These are phyloP conservation scores for Penicillium waksmanii DNA, from an alignment of 495 filamentous ascomycete genomes.

Conservation along the genomic window DNA sequence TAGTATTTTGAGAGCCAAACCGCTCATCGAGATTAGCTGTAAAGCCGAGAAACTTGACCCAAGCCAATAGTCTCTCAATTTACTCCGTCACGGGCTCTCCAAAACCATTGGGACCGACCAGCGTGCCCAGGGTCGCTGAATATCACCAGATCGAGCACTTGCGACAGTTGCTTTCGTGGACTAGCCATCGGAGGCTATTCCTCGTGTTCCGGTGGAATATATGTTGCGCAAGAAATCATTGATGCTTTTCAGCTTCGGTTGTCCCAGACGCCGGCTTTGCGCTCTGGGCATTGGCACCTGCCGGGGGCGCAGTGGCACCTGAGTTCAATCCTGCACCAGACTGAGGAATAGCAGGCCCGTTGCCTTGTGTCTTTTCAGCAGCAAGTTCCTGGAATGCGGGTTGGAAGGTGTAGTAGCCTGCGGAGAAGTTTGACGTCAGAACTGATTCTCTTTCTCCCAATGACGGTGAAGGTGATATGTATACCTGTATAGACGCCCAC, in stretches of 20 bases:
- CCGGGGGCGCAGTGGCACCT: neutral
- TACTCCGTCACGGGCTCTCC: neutral
- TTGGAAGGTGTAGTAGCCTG: constrained; percentile 39
- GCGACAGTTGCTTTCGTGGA: neutral
- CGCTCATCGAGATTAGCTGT: too few relatives aligned
- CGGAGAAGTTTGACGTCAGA: constrained; percentile 25
- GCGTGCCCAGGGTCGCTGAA: neutral
- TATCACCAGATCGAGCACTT: neutral
- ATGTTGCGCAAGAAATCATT: neutral
- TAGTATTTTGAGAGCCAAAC: too few relatives aligned
- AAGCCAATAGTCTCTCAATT: neutral
- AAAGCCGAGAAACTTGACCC: neutral
- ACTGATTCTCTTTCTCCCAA: neutral
- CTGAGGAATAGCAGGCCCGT: constrained; percentile 5
- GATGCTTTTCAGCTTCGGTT: neutral
- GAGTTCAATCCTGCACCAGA: neutral
- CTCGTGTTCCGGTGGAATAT: neutral
- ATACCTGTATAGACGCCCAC: constrained; percentile 47
- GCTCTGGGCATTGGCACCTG: neutral
- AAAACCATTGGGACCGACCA: neutral
- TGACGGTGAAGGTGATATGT: neutral
- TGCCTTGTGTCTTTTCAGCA: constrained; percentile 17
- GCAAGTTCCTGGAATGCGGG: constrained; percentile 32
- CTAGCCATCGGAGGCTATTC: neutral
- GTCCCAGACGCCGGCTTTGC: constrained; percentile 6